Conservation (phyloP, 345 rosid genomes). For the Eucalyptus sp. region DNA sequence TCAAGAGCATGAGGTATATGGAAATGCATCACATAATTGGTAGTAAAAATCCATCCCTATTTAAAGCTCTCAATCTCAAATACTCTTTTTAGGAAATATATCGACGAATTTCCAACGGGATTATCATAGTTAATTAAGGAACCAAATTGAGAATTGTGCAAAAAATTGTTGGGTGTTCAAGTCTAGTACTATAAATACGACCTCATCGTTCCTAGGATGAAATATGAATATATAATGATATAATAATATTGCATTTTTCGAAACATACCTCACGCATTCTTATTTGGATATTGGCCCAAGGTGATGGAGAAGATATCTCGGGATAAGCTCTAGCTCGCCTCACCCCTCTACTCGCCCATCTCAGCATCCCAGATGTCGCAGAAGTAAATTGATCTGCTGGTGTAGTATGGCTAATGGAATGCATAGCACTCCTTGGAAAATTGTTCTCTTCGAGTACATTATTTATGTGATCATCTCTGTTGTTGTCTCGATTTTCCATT, state of each 20-base stretch:
- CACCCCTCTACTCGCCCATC: too few species aligned
- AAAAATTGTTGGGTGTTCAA: neutral
- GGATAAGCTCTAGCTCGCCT: too few species aligned
- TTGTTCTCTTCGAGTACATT: too few species aligned
- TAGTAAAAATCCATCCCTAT: neutral
- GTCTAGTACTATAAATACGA: neutral
- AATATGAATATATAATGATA: neutral
- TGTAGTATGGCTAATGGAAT: too few species aligned
- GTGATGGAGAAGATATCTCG: too few species aligned
- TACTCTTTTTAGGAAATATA: neutral
- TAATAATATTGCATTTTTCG: neutral
- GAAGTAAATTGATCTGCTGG: too few species aligned
- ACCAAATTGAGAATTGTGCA: neutral
- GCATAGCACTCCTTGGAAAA: too few species aligned
- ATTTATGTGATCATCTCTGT: fast-evolving
- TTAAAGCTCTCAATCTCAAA: neutral
- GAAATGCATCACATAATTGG: neutral
- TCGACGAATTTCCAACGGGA: neutral
- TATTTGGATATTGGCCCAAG: neutral
- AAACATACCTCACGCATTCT: neutral
- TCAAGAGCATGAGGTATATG: neutral
- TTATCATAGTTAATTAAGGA: neutral
- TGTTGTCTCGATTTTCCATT: neutral
- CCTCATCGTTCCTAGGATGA: neutral
- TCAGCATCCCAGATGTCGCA: too few species aligned